Base-by-base conservation (phyloP, 495 filamentous ascomycete species). In the Aspergillus leporis region DNA sequence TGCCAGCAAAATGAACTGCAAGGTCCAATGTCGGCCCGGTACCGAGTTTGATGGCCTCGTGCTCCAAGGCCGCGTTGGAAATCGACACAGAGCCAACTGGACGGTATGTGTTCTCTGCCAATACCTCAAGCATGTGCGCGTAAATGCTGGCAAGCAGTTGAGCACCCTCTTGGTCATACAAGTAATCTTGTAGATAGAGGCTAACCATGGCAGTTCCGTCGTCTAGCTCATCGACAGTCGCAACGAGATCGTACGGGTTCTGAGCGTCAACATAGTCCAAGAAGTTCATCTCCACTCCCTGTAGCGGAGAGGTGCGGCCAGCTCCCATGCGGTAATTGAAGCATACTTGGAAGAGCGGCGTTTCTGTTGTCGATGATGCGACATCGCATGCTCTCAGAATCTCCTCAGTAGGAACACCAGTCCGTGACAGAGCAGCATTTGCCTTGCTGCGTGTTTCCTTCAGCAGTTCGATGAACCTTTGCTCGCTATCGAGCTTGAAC, bases 391-490 rank as follows among this genome's bases (percentile, higher is more conserved):
- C 63, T 0, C 68, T 49, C 0, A 81, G 55, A 4, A 81, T 34
- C 1, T 71, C 57, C 36, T 79, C 68, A 46, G 73, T 74, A 0
- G 79, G 78, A 0, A 78, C 36, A 16, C 51, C 40, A 0, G 75
- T 72, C 19, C 65, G 49, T 3, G 8, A 45, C 0, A 73, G 52
- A 10, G 68, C 71, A 5, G 14, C 53, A 43, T 62, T 64, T 16
- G 55, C 49, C 40, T 53, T 66, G 19, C 51, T 53, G 5, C 57
- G 61, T 25, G 66, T 53, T 14, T 46, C 25, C 6, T 43, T 14
- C 2, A 61, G 25, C 28, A 49, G 18, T n/a, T 58, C 49, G 8
- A 10, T 25, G 30, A 61, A 61, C 5, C 14, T 38, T 16, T 56
- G 31, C 28, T 50, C 25, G 9, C 9, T 19, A 13, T 53, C 6